Base-by-base conservation (phyloP, 2,329 filamentous ascomycete species). In the Volutella citrinella region DNA sequence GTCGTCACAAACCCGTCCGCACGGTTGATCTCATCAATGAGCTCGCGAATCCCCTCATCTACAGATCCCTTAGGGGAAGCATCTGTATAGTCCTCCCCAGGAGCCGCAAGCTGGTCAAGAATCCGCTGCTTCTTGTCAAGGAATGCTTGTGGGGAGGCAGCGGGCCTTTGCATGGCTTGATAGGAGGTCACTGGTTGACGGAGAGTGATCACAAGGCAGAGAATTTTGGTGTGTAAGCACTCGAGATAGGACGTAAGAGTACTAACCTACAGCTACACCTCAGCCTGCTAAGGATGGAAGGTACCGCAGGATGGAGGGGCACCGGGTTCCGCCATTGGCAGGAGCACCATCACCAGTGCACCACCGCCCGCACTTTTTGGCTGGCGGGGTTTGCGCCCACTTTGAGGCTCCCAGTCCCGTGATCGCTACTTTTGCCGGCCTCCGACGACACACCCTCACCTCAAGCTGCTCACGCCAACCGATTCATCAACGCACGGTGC, bases 21-120 rank as follows among this genome's bases (percentile, higher is more conserved):
- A 2, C 52, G 59, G 61, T 97, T 97, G 57, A 97, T 83, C 47
- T 84, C 79, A 31, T 74, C 72, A 41, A 97, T 89, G 34, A 96
- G 68, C 15, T 81, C 72, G 28, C 82, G 76, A 46, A 97, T 89
- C 1, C 80, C 84, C 29, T 68, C 76, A 59, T 97, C 91, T 14
- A 97, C 76, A 1, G 81, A 84, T 12, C 90, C 91, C 66, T 96
- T 96, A 4, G 91, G 90, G 2, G 87, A 95, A 7, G 84, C 74
- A 61, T 96, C 91, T 24, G 78, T 77, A 61, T 95, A 95, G 39
- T 84, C 74, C 5, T 69, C 72, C 26, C 78, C 76, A 2, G 88
- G 84, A 5, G 80, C 70, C 8, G 78, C 68, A 4, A 96, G 79
- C 46, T 82, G 76, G 25, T 72, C 64, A 11, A 96, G 66, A 45